phyloP scores from a whole-genome alignment of 208 protist species.

The Trypanosoma cruzi region DNA sequence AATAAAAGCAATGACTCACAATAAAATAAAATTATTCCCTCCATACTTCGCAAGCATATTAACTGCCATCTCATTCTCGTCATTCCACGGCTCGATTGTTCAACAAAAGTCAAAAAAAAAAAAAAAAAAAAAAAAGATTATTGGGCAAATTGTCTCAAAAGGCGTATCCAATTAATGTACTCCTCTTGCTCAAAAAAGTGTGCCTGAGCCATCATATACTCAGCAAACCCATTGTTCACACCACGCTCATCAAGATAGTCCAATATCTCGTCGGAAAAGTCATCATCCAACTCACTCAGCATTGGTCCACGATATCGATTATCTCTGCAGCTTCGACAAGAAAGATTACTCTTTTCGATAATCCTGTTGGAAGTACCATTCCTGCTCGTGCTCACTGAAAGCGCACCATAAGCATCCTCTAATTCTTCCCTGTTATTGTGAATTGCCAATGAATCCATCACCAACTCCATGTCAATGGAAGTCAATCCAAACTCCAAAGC shows the following conservation, averaged over 20 bases:
- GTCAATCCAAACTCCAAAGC: constrained; percentile 83
- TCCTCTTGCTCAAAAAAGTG: constrained; percentile 85
- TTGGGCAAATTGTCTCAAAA: constrained; percentile 70
- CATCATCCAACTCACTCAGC: constrained; percentile 86
- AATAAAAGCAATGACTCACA: too few relatives aligned
- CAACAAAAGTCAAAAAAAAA: neutral
- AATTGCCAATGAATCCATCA: constrained; percentile 78
- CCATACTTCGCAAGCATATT: too few relatives aligned
- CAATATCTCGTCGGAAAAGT: constrained; percentile 86
- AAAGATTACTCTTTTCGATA: constrained; percentile 24
- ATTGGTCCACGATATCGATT: constrained; percentile 72
- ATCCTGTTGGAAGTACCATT: constrained; percentile 5
- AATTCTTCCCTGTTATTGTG: constrained; percentile 58
- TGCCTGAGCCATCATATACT: constrained; percentile 85
- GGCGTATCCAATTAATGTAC: constrained; percentile 79
- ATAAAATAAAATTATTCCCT: too few relatives aligned
- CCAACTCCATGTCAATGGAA: constrained; percentile 89
- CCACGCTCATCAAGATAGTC: constrained; percentile 89
- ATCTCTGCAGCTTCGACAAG: constrained; percentile 34
- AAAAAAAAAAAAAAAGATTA: constrained; percentile 32
- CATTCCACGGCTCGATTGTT: neutral
- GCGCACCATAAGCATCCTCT: constrained; percentile 42
- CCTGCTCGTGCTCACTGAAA: neutral
- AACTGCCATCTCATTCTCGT: neutral
- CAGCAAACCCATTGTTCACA: constrained; percentile 86